Percentiles rank a stretch among this genome's conserved stretches.
Conservation (phyloP, 345 rosid species). For the Camelina laxa region DNA sequence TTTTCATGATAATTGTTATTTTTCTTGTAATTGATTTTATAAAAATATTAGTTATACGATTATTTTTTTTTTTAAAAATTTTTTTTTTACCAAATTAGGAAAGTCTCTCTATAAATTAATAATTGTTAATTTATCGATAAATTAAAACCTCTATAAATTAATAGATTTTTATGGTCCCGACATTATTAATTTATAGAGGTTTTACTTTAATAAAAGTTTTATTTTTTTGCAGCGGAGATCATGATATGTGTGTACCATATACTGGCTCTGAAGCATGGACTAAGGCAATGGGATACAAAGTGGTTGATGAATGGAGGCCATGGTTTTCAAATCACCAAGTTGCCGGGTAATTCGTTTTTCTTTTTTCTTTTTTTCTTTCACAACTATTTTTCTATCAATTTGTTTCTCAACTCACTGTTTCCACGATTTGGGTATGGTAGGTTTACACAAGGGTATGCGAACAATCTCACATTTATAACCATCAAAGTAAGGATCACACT, state of each 20-base stretch:
- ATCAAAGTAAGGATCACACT: slow-evolving; percentile 55
- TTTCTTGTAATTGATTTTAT: too few species aligned
- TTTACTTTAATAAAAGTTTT: not conserved
- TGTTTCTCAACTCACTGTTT: not conserved
- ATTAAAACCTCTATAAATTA: too few species aligned
- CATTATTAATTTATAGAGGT: too few species aligned
- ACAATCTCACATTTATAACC: slow-evolving; percentile 84
- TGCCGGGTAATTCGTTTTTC: slow-evolving; percentile 60
- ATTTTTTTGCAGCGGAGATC: slow-evolving; percentile 68
- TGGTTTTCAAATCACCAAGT: slow-evolving; percentile 70
- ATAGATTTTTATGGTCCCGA: too few species aligned
- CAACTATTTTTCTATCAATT: not conserved
- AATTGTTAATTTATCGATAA: too few species aligned
- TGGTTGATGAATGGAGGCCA: slow-evolving; percentile 84
- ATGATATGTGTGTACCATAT: slow-evolving; percentile 93
- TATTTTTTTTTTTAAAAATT: too few species aligned
- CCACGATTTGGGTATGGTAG: slow-evolving; percentile 44
- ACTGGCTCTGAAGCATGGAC: slow-evolving; percentile 96
- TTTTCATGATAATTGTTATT: too few species aligned
- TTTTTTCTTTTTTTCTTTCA: too few species aligned
- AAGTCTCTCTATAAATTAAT: too few species aligned
- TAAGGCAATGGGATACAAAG: slow-evolving; percentile 69
- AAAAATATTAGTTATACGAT: too few species aligned
- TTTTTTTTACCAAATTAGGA: too few species aligned
- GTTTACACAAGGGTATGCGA: slow-evolving; percentile 68